phyloP scores from a whole-genome alignment of 139 green algal genomes.

The Volvox africanus region DNA sequence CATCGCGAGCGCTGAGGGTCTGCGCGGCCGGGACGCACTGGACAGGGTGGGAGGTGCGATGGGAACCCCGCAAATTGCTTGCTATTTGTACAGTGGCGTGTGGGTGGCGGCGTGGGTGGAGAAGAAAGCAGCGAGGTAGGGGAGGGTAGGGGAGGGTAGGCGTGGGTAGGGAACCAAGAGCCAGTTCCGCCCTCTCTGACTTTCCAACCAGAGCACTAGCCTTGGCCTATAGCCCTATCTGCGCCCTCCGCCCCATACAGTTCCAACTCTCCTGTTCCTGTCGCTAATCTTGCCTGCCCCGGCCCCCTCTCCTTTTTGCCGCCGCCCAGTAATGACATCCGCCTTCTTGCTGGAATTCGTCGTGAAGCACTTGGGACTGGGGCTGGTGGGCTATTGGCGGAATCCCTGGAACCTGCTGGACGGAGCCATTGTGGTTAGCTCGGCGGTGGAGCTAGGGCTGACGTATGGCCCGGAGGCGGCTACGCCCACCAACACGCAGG shows the following conservation, averaged over 20 bases:
- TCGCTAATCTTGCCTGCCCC: neutral
- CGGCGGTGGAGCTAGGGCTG: constrained; percentile 38
- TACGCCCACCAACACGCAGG: constrained; percentile 36
- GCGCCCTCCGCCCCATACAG: neutral
- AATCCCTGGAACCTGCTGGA: constrained; percentile 73
- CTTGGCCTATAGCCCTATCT: neutral
- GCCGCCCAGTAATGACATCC: constrained; percentile 49
- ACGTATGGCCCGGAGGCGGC: neutral
- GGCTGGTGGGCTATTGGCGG: constrained; percentile 66
- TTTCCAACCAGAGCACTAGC: neutral
- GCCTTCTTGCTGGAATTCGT: constrained; percentile 66
- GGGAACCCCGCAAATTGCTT: too few species aligned
- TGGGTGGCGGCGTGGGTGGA: neutral
- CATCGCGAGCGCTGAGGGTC: neutral
- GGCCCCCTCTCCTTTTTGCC: neutral
- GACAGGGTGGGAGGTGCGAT: neutral
- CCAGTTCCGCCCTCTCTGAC: neutral
- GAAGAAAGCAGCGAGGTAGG: neutral
- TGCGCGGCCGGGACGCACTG: neutral
- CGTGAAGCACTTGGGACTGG: constrained; percentile 46
- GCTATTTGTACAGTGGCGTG: too few species aligned
- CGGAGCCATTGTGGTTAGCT: constrained; percentile 60
- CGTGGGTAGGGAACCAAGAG: neutral
- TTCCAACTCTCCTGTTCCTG: neutral
- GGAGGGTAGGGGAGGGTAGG: too few species aligned